Percentiles rank a stretch among this genome's conserved stretches.
These are phyloP conservation scores for Fusarium proliferatum DNA, from an alignment of 2,329 filamentous ascomycete species.

Conservation along the genomic window DNA sequence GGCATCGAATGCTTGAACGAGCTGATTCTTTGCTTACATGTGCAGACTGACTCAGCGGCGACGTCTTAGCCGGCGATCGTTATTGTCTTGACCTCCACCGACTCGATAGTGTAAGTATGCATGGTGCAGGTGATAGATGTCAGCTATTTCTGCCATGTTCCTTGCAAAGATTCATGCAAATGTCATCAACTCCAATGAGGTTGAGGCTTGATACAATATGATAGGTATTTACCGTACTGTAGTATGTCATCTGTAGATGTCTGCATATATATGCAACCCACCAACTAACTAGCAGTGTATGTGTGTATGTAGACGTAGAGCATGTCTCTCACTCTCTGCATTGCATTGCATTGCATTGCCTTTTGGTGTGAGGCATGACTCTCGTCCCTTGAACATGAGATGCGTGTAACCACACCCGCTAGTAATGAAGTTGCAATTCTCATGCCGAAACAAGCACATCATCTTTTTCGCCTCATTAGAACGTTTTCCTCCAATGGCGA, in stretches of 20 bases:
- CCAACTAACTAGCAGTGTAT: background rate
- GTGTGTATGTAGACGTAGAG: background rate
- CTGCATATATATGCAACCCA: background rate
- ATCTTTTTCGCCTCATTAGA: background rate
- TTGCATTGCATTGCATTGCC: background rate
- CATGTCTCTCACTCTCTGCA: background rate
- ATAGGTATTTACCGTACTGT: background rate
- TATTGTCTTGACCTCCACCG: background rate
- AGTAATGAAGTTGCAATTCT: background rate
- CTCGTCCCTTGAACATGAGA: background rate
- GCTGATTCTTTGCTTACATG: conserved; percentile 6
- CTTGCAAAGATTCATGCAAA: background rate
- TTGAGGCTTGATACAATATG: background rate
- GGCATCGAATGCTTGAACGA: background rate
- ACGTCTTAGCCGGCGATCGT: background rate
- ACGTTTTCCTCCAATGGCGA: background rate
- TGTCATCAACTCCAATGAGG: background rate
- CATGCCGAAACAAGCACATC: background rate
- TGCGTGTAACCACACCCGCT: conserved; percentile 29
- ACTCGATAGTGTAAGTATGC: background rate
- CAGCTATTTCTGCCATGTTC: background rate
- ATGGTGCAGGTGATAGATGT: background rate
- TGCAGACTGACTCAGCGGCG: background rate
- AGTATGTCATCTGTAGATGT: background rate
- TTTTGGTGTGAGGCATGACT: conserved; percentile 7